These are phyloP conservation scores for Aspergillus sp. DNA, from an alignment of 2,329 filamentous ascomycete genomes.

Conservation along the genomic window DNA sequence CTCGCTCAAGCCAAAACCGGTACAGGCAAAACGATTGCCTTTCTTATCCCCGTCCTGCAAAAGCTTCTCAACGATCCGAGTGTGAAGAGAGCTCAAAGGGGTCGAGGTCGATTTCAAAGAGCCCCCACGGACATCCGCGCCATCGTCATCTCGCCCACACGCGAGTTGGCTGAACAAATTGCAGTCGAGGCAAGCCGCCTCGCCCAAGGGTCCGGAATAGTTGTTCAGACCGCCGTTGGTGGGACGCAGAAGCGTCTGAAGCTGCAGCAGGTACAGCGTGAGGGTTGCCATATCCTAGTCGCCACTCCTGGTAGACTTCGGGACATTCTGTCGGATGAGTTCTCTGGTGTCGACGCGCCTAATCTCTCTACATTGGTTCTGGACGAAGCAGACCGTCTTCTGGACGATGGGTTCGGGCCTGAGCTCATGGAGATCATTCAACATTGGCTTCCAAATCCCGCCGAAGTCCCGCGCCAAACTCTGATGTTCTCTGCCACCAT, in stretches of 20 bases:
- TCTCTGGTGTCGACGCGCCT: constrained; percentile 66
- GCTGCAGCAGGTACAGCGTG: constrained; percentile 67
- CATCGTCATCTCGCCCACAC: constrained; percentile 65
- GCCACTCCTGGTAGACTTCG: constrained; percentile 87
- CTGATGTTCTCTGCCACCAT: constrained; percentile 96
- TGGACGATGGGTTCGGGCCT: constrained; percentile 70
- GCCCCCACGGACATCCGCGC: constrained; percentile 58
- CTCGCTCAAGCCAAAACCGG: constrained; percentile 95
- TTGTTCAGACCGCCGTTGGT: constrained; percentile 81
- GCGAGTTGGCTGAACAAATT: constrained; percentile 68
- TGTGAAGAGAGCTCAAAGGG: constrained; percentile 49
- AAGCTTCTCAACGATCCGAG: constrained; percentile 71
- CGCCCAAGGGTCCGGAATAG: constrained; percentile 66
- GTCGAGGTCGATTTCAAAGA: neutral
- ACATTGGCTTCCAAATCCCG: constrained; percentile 63
- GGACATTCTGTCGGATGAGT: constrained; percentile 74
- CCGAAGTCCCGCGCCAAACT: constrained; percentile 75
- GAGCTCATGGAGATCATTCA: constrained; percentile 66
- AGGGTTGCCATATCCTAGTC: constrained; percentile 87
- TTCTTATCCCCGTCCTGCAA: constrained; percentile 84
- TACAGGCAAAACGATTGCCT: constrained; percentile 94
- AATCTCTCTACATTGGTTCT: constrained; percentile 64
- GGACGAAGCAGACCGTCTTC: constrained; percentile 70
- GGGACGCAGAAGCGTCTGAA: constrained; percentile 78
- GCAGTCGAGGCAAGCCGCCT: constrained; percentile 74